phyloP scores from a whole-genome alignment of 2,329 filamentous ascomycete species.

The Exophiala sp. region DNA sequence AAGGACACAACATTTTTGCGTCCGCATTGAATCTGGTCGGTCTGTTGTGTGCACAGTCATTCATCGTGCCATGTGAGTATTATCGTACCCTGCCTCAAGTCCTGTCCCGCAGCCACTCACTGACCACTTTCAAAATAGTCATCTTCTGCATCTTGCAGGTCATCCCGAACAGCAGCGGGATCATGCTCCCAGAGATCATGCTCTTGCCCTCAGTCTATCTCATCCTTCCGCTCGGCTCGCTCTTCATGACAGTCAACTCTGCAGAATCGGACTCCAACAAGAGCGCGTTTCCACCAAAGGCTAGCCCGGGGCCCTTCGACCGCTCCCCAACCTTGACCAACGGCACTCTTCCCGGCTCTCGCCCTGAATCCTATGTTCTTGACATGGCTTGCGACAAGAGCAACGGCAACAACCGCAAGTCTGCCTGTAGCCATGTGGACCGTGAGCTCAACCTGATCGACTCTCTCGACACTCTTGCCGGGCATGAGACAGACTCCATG shows the following conservation, averaged over 20 bases:
- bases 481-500: neutral
- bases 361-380: slow-evolving; percentile 1
- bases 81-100: neutral
- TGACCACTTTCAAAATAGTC: slow-evolving; percentile 10
- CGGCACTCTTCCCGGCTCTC: neutral
- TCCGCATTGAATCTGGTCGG: slow-evolving; percentile 24
- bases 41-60: slow-evolving; percentile 20
- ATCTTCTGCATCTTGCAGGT: slow-evolving; percentile 22
- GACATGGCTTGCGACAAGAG: neutral
- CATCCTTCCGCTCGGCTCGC: slow-evolving; percentile 20
- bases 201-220: slow-evolving; percentile 21
- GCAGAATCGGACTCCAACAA: neutral
- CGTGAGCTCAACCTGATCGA: slow-evolving; percentile 14
- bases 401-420: neutral
- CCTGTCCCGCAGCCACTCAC: neutral
- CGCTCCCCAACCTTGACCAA: slow-evolving; percentile 7
- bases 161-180: slow-evolving; percentile 1
- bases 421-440: slow-evolving; percentile 3
- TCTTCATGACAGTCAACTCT: slow-evolving; percentile 23
- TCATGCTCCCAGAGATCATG: slow-evolving; percentile 14
- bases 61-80: slow-evolving; percentile 21
- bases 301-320: neutral
- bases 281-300: neutral
- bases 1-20: slow-evolving; percentile 12
- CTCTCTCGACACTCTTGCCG: slow-evolving; percentile 2